Conservation (phyloP, 305 asterid genomes). For the Fraxinus nigra region DNA sequence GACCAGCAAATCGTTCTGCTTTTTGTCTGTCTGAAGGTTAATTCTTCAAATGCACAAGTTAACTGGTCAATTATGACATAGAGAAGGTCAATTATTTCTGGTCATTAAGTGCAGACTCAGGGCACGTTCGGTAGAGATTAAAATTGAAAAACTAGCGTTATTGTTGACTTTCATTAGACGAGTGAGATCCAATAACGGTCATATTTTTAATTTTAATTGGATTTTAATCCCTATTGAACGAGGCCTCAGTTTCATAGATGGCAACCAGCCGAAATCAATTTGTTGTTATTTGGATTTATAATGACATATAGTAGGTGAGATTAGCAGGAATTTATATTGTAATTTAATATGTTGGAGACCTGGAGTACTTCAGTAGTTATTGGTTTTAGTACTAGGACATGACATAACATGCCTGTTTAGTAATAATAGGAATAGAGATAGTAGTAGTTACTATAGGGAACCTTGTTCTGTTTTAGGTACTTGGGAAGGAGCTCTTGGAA, state of each 20-base stretch:
- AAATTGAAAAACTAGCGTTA: too few species aligned
- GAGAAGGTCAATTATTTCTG: too few species aligned
- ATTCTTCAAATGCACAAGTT: background rate
- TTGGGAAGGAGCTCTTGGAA: background rate
- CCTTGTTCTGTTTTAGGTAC: background rate
- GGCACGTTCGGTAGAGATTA: too few species aligned
- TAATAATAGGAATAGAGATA: background rate
- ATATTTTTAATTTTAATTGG: too few species aligned
- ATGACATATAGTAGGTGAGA: background rate
- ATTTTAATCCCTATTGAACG: too few species aligned
- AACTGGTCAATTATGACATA: background rate
- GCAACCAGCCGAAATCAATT: too few species aligned
- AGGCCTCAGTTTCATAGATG: too few species aligned
- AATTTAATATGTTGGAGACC: background rate
- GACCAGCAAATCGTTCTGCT: background rate
- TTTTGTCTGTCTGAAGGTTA: background rate
- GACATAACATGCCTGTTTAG: background rate
- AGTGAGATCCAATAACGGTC: too few species aligned
- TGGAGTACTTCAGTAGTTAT: background rate
- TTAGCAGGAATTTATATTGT: background rate
- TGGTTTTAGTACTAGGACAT: background rate
- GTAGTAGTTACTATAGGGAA: background rate
- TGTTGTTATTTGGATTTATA: background rate
- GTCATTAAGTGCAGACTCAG: too few species aligned
- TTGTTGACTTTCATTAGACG: too few species aligned